These are phyloP conservation scores for Fusarium temperatum DNA, from an alignment of 2,329 filamentous ascomycete species.

Conservation along the genomic window DNA sequence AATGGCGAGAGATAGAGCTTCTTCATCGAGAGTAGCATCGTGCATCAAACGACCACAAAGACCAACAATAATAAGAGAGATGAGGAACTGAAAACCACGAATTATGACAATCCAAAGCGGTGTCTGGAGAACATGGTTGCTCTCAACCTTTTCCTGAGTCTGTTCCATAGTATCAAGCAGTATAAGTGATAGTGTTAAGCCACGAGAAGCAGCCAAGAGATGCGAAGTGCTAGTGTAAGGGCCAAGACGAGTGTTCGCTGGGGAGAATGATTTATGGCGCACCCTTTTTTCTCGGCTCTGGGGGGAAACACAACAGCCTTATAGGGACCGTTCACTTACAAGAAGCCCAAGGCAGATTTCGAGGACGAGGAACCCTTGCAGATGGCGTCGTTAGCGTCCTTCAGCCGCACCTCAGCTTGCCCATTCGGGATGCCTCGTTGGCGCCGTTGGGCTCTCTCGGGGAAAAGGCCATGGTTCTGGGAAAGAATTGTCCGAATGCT, in stretches of 20 bases:
- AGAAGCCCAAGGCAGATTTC: constrained; percentile 41
- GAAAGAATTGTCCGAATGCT: background rate
- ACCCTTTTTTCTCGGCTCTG: background rate
- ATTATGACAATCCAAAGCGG: constrained; percentile 55
- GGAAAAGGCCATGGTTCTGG: background rate
- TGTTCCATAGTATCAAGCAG: constrained; percentile 28
- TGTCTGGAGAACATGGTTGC: constrained; percentile 49
- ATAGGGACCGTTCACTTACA: background rate
- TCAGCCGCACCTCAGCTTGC: constrained; percentile 37
- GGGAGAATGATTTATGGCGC: background rate
- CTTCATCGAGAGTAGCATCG: constrained; percentile 34
- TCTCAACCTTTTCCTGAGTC: constrained; percentile 6
- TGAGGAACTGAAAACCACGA: constrained; percentile 52
- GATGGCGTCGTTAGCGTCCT: constrained; percentile 35
- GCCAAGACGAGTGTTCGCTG: background rate
- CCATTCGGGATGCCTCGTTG: constrained; percentile 18
- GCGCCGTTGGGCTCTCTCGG: constrained; percentile 15
- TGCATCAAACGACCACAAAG: constrained; percentile 53
- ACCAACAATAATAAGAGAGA: constrained; percentile 56
- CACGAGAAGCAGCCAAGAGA: background rate
- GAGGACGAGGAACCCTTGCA: constrained; percentile 13
- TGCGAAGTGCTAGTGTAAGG: background rate
- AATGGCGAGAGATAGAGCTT: constrained; percentile 29
- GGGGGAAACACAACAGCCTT: constrained; percentile 5
- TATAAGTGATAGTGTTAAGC: background rate